Conservation (phyloP, 2,329 filamentous ascomycete genomes). For the Hymenoscyphus fraxineus region DNA sequence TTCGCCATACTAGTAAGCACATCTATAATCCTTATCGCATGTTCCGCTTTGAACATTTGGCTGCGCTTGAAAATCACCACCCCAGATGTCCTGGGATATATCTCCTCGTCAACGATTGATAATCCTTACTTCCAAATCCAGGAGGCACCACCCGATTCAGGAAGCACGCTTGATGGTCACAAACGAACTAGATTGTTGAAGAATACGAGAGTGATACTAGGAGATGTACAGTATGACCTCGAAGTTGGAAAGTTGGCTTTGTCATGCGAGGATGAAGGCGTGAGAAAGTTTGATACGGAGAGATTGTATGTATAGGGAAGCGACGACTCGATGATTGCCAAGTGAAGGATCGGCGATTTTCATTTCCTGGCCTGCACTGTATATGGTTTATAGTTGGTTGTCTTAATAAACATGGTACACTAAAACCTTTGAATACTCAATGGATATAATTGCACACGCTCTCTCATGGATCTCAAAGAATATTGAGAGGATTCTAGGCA, state of each 20-base stretch:
- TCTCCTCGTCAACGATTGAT: background rate
- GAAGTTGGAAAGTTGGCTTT: background rate
- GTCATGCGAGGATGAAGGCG: background rate
- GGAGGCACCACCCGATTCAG: background rate
- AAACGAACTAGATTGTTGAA: background rate
- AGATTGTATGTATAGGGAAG: background rate
- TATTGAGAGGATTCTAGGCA: too few species aligned
- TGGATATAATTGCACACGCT: too few species aligned
- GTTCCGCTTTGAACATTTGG: background rate
- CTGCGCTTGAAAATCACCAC: background rate
- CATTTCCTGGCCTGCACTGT: too few species aligned
- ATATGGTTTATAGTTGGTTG: too few species aligned
- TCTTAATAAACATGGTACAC: too few species aligned
- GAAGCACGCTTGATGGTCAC: background rate
- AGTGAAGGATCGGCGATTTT: too few species aligned
- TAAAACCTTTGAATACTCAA: too few species aligned
- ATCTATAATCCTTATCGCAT: background rate
- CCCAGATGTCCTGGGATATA: background rate
- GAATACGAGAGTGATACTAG: background rate
- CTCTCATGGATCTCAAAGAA: too few species aligned
- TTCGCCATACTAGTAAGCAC: background rate
- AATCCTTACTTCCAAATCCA: background rate
- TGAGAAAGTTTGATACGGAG: background rate
- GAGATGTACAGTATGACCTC: background rate
- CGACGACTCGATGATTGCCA: too few species aligned